phyloP scores from a whole-genome alignment of 2,329 filamentous ascomycete genomes.

The Apiospora sp. region DNA sequence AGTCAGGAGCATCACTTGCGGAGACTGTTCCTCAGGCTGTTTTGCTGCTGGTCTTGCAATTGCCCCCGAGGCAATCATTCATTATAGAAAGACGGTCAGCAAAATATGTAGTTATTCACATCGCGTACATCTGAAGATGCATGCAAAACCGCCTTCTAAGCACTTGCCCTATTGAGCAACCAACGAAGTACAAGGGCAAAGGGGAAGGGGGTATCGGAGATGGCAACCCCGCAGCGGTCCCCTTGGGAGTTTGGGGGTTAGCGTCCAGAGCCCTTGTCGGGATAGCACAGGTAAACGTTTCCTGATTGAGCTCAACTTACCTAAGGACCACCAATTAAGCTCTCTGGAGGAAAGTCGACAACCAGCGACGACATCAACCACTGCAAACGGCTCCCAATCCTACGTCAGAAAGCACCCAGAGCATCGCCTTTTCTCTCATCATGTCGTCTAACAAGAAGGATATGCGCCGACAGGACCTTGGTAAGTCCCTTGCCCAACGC shows the following conservation, averaged over 20 bases:
- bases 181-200: not conserved
- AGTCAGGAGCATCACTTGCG: not conserved
- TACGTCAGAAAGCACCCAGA: conserved; percentile 6
- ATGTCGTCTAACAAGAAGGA: conserved; percentile 73
- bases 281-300: not conserved
- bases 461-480: conserved; percentile 76
- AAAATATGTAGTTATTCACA: not conserved
- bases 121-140: not conserved
- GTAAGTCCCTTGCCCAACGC: conserved; percentile 55
- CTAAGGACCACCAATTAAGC: not conserved
- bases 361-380: not conserved
- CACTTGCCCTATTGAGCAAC: not conserved
- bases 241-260: not conserved
- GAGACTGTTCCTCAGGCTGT: not conserved
- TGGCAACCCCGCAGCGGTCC: not conserved
- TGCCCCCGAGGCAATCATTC: not conserved
- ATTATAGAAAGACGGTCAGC: not conserved
- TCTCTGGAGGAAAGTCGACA: not conserved
- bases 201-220: not conserved
- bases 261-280: not conserved
- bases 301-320: too few species aligned
- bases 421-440: not conserved
- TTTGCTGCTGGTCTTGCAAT: not conserved
- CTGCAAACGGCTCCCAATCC: not conserved
- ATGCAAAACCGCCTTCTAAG: not conserved